Evolutionary conservation across 2,329 filamentous ascomycete genomes (phyloP), one percentile per base, ranked within the genome.

Genomic region (Bertia moriformis): DNA sequence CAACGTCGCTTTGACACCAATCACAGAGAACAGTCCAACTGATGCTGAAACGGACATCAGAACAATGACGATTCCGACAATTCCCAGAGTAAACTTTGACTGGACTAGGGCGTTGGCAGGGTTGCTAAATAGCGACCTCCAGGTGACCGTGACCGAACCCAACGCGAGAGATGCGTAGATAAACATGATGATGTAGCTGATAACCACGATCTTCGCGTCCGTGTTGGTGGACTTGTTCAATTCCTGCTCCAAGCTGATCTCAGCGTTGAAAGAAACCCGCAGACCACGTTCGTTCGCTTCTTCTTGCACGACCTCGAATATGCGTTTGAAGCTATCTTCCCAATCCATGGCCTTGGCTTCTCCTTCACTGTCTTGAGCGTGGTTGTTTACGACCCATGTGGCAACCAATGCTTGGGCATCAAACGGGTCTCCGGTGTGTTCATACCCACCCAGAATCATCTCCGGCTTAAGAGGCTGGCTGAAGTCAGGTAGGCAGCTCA

Each of bases 141-240:
- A 63, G 1, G 80, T 84, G 41, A 93, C 66, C 4, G 83, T 87
- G 0, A 84, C 91, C 1, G 88, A 94, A 1, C 91, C 91, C 0
- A 98, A 68, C 1, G 91, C 88, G 39, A 98, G 62, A 4, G 89
- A 96, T 3, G 88, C 91, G 53, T 98, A 98, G 44, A 98, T 62
- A 59, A 98, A 98, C 91, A 98, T 98, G 63, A 95, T 85, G 45
- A 96, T 71, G 61, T 98, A 98, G 67, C 89, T 96, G 59, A 98
- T 81, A 40, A 89, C 76, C 18, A 98, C 78, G 50, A 98, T 98
- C 57, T 89, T 95, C 35, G 89, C 93, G 57, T 98, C 91, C 0
- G 91, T 96, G 58, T 98, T 98, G 38, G 87, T 95, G 27, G 87
- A 93, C 61, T 96, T 94, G 65, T 95, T 98, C 42, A 98, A 69